Conservation (phyloP, 257 asterid species). For the Linaria vulgaris region DNA sequence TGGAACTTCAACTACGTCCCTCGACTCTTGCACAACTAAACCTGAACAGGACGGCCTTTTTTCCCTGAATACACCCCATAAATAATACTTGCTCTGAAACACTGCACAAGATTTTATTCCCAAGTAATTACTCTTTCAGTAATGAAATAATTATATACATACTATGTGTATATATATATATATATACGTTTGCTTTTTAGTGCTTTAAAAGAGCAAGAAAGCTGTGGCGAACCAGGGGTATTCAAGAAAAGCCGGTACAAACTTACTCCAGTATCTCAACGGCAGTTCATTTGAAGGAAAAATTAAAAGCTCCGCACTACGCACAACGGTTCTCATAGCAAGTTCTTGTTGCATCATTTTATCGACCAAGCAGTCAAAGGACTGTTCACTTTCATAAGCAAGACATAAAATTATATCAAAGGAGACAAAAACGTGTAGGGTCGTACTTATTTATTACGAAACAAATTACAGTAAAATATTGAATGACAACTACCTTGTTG, state of each 20-base stretch:
- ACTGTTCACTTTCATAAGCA: constrained; percentile 39
- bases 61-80: constrained; percentile 82
- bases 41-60: constrained; percentile 27
- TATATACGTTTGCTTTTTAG: neutral
- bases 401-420: neutral
- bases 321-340: constrained; percentile 52
- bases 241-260: neutral
- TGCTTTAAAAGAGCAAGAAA: too few relatives aligned
- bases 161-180: too few relatives aligned
- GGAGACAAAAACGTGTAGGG: neutral
- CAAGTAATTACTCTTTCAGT: constrained; percentile 10
- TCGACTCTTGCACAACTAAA: neutral
- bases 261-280: constrained; percentile 67
- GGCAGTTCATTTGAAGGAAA: constrained; percentile 74
- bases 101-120: constrained; percentile 41
- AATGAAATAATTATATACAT: neutral
- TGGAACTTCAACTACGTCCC: neutral
- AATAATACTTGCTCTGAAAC: constrained; percentile 54
- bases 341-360: constrained; percentile 52
- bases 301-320: constrained; percentile 77
- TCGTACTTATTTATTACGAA: neutral
- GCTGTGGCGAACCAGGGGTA: too few relatives aligned
- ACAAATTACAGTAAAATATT: too few relatives aligned
- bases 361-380: constrained; percentile 52
- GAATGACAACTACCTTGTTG: constrained; percentile 40